Conservation (phyloP, 768 basidiomycete species). For the Amanita jacksonii region DNA sequence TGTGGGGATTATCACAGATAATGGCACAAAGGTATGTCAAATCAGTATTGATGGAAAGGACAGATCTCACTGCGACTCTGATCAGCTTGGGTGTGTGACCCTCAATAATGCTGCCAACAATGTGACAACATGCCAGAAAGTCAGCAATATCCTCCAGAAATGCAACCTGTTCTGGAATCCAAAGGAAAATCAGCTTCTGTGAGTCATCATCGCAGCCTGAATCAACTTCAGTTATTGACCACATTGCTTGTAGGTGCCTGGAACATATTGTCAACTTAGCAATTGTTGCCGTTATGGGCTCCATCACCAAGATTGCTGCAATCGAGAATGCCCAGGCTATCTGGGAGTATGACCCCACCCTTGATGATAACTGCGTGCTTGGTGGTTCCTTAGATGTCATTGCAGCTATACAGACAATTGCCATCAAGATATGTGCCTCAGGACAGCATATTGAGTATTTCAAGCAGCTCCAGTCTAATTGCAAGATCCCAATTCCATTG, state of each 20-base stretch:
- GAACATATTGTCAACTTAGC: conserved; percentile 21
- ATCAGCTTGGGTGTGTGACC: conserved; percentile 16
- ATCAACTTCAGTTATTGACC: neutral
- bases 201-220: conserved; percentile 9
- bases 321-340: conserved; percentile 21
- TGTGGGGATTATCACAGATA: no score
- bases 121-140: conserved; percentile 11
- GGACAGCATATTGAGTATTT: conserved; percentile 15
- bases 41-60: no score
- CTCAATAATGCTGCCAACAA: conserved; percentile 20
- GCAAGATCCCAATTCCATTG: conserved; percentile 9
- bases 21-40: no score
- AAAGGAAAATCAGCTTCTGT: conserved; percentile 14
- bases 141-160: conserved; percentile 12
- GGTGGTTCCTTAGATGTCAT: conserved; percentile 21
- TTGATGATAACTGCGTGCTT: conserved; percentile 16
- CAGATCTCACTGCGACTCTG: no score
- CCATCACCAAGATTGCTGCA: conserved; percentile 20
- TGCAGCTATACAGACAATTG: conserved; percentile 19
- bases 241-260: conserved; percentile 16
- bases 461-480: conserved; percentile 10
- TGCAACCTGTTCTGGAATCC: conserved; percentile 11
- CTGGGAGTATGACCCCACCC: conserved; percentile 24
- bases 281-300: conserved; percentile 19
- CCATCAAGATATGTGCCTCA: conserved; percentile 20